Base-by-base conservation (phyloP, 352 stramenopile species). In the Pythium myriotylum region DNA sequence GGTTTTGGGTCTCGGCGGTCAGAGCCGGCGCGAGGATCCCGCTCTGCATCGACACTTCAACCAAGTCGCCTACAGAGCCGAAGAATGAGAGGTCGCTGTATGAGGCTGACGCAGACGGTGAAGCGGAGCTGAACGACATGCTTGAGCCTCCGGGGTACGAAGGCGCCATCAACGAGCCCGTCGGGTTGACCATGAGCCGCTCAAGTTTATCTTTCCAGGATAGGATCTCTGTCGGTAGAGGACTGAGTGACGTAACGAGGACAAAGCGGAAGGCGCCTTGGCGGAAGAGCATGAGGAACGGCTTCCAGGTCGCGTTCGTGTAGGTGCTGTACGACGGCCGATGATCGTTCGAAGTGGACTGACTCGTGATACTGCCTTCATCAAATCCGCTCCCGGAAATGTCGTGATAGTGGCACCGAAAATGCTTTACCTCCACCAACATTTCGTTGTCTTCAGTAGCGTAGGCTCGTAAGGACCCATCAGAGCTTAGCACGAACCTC, bases 141-240 rank as follows among this genome's bases (percentile, higher is more conserved):
- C 42, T 46, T 1, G 24, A 16, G 33, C 46, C 54, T 43, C 41
- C 67, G 35, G 23, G 14, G 5, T 23, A 46, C 33, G 49, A 51
- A 19, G 59, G 63, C 1, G 67, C 56, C 24, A 41, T 24, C 10
- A 26, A 16, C n/a, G 24, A 35, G n/a, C 4, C 33, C 0, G 8
- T 67, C 40, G 22, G 39, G 7, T 60, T 27, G 24, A 60, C 40
- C 29, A 57, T 70, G 27, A 79, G 33, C 16, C 65, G 73, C 54
- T 86, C 75, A 10, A 86, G 62, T 42, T 86, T 89, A 10, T 84
- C 75, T 35, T 81, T 76, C 79, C 79, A 89, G 7, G 78, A 71
- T 2, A 79, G 29, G 9, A 89, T 60, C 37, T 84, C 73, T 0
- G 69, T 65, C 19, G 69, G 66, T 50, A 81, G 52, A 0, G 67